Base-by-base conservation (phyloP, 805 yeast genomes). In the Pichia membranifaciens region DNA sequence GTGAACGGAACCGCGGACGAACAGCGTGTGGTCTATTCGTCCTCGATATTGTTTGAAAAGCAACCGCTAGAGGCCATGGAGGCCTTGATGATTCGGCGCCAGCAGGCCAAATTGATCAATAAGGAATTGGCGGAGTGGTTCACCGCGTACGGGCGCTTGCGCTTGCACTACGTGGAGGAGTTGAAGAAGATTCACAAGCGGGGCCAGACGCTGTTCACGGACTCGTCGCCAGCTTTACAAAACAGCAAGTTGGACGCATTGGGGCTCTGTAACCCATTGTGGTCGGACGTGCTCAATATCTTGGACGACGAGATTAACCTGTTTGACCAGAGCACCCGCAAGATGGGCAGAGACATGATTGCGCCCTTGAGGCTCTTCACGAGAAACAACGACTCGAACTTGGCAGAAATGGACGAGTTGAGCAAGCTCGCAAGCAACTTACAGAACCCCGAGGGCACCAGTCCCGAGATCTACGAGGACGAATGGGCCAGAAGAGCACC, bases 401-500 rank as follows among this genome's bases (percentile, higher is more conserved):
- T 72, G 50, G 65, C 67, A 46, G 69, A 69, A 54, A 53, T 71
- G 57, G 72, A 69, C 43, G 72, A 72, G 35, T 45, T 66, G 34
- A 42, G 45, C 17, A 50, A 56, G n/a, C 38, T 65, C 33, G 65
- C 69, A 2, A 37, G 49, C 5, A 50, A 55, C 4, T 53, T 65
- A 29, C 29, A 54, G 21, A 10, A 16, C 22, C 5, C 35, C 9
- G 18, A 28, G 3, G 41, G 46, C 3, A 58, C 54, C 21, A 41
- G 40, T 5, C 75, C 68, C 53, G 64, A 69, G 41, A 62, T 66
- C 41, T 74, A 79, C 29, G 80, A 75, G 45, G 70, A 70, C 32
- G 75, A 78, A 56, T 88, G 96, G 96, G 82, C 81, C 52, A 69
- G 77, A 45, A 81, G 82, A 61, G 91, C 93, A 2, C 91, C 95